A percentile compares a stretch with the other conserved stretches of the same genome.
Conservation (phyloP, 768 basidiomycete genomes). For the Tulasnella calospora region DNA sequence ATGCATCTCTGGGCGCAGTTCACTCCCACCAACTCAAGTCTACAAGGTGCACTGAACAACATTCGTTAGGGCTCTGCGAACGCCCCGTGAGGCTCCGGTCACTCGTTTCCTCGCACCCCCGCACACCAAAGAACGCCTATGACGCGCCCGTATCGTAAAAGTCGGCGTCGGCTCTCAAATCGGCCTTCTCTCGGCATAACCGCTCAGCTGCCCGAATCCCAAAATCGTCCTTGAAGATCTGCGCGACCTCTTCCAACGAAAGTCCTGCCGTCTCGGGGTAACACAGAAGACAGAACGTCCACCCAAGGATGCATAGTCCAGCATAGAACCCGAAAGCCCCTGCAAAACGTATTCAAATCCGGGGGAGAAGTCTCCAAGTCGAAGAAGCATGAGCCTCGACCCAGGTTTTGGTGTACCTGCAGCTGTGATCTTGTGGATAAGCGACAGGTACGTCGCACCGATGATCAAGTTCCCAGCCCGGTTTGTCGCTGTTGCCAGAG, state of each 20-base stretch:
- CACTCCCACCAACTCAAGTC: too few relatives aligned
- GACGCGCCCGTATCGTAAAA: background rate
- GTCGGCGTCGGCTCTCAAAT: background rate
- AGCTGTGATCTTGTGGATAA: constrained; percentile 69
- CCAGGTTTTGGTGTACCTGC: constrained; percentile 37
- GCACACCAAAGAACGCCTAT: too few relatives aligned
- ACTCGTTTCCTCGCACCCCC: too few relatives aligned
- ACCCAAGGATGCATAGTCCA: constrained; percentile 57
- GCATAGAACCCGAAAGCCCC: constrained; percentile 73
- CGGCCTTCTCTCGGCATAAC: constrained; percentile 26
- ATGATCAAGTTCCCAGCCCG: constrained; percentile 75
- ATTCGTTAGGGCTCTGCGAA: too few relatives aligned
- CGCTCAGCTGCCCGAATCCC: constrained; percentile 31
- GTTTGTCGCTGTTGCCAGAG: constrained; percentile 68
- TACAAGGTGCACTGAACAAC: too few relatives aligned
- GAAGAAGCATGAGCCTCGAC: background rate
- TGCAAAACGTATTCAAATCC: background rate
- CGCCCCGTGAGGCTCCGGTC: too few relatives aligned
- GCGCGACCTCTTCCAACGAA: constrained; percentile 57
- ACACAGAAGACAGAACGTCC: constrained; percentile 60
- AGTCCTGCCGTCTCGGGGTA: constrained; percentile 79
- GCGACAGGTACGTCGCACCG: constrained; percentile 70
- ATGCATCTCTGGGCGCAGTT: too few relatives aligned
- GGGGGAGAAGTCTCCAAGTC: background rate
- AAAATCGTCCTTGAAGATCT: constrained; percentile 34